Percentiles rank a stretch among this genome's conserved stretches.
Evolutionary conservation across 2,329 filamentous ascomycete species (phyloP).

Genomic region (Cladosporium sp.): DNA sequence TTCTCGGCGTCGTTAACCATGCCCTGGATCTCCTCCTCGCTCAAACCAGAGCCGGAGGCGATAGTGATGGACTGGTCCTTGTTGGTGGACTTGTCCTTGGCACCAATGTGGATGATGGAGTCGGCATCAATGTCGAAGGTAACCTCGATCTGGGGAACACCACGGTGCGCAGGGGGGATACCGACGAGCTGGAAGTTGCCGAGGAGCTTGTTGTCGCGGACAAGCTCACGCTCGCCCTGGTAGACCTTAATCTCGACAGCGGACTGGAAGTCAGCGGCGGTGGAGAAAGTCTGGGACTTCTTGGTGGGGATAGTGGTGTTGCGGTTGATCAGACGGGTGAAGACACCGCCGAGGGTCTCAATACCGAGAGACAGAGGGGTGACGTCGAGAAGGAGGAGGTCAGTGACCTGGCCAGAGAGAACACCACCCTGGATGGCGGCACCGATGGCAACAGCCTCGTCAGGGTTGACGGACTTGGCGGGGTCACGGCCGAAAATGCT

Average conservation of each 20-base stretch:
- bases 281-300: constrained; percentile 98
- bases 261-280: constrained; percentile 95
- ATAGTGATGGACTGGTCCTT: constrained; percentile 99
- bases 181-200: constrained; percentile 99
- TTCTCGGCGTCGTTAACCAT: constrained; percentile 99
- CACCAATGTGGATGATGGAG: constrained; percentile 95
- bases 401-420: constrained; percentile 92
- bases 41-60: constrained; percentile 93
- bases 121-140: constrained; percentile 99
- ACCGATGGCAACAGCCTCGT: constrained; percentile 96
- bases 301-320: constrained; percentile 99
- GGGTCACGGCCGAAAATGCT: constrained; percentile 93
- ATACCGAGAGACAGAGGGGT: constrained; percentile 96
- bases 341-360: constrained; percentile 95
- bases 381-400: constrained; percentile 90
- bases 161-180: constrained; percentile 91
- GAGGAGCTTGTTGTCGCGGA: constrained; percentile 96
- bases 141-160: constrained; percentile 94
- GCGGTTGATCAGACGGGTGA: constrained; percentile 96
- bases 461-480: constrained; percentile 96
- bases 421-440: constrained; percentile 96
- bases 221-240: constrained; percentile 99
- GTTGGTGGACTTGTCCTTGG: constrained; percentile 98
- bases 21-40: constrained; percentile 87
- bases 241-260: constrained; percentile 99